Percentiles rank a stretch among this genome's conserved stretches.
phyloP scores from a whole-genome alignment of 2,329 filamentous ascomycete species.

The Colletotrichum falcatum region DNA sequence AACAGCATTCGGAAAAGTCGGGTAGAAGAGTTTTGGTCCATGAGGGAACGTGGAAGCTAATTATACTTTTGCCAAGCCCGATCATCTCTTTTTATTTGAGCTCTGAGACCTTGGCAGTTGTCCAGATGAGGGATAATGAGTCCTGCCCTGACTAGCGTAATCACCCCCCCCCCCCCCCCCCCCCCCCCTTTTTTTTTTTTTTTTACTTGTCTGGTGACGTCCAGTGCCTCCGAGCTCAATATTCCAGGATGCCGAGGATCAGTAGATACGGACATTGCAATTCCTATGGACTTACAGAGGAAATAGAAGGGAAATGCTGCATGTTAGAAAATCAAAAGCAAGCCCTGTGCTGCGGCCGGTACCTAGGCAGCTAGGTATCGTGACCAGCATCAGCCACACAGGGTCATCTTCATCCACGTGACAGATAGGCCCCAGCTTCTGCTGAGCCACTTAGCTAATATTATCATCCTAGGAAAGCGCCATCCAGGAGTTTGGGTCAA shows the following conservation, averaged over 20 bases:
- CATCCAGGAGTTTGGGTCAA: constrained; percentile 1
- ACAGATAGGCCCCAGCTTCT: background rate
- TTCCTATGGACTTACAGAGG: too few relatives aligned
- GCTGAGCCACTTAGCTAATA: background rate
- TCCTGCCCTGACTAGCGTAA: background rate
- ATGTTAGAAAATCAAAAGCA: background rate
- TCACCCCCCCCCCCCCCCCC: too few relatives aligned
- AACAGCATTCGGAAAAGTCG: background rate
- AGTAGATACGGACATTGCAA: background rate
- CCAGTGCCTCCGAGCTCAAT: background rate
- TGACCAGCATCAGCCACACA: constrained; percentile 35
- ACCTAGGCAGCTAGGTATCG: too few relatives aligned
- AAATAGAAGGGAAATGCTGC: background rate
- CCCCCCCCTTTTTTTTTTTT: too few relatives aligned
- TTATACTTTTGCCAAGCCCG: constrained; percentile 22
- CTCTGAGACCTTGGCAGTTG: constrained; percentile 5
- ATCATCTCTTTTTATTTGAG: background rate
- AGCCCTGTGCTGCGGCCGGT: too few relatives aligned
- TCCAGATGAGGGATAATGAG: too few relatives aligned
- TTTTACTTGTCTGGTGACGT: background rate
- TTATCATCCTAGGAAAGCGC: background rate
- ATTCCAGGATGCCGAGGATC: background rate
- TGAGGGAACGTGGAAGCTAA: constrained; percentile 9
- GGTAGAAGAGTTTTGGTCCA: background rate
- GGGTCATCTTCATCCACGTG: background rate